Evolutionary conservation across 768 basidiomycete species (phyloP), one percentile per base, ranked within the genome.

Genomic region (Rhodotorula kratochvilovae): DNA sequence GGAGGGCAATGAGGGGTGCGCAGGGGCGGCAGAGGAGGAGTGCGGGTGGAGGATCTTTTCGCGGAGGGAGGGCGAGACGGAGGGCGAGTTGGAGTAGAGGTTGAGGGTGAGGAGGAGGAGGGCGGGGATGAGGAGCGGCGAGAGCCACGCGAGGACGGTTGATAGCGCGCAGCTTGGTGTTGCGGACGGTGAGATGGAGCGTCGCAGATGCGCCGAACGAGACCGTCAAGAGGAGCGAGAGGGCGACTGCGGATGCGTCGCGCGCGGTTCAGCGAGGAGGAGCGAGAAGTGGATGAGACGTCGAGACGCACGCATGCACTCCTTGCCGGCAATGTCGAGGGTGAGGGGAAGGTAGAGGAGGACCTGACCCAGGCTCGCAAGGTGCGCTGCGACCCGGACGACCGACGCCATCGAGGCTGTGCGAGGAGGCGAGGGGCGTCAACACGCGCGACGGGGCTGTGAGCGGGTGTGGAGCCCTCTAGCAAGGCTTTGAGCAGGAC

Each of bases 271-370:
- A 27, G 25, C 36, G n/a, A 39, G 13, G 39, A 29, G 19, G 17
- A 6, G 25, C 10, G 31, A 39, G n/a, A n/a, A n/a, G n/a, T n/a
- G n/a, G n/a, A n/a, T n/a, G n/a, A n/a, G n/a, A n/a, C n/a, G n/a
- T n/a, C n/a, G n/a, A 2, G 43, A 50, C 64, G 31, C 31, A 65
- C 64, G 69, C 60, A 76, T 65, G 35, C 58, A 61, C 29, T 73
- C 61, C 43, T 71, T 70, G n/a, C 77, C 78, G 3, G 77, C 78
- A 48, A 78, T 76, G 53, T 79, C 78, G 57, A 77, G 77, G 5
- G 77, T 75, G 42, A 79, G 71, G 8, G 78, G 78, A 21, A 79
- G 73, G 63, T 78, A 79, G 10, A 78, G 73, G 53, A 79, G 68
- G 61, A 76, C 69, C 63, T 79, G 72, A 0, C 50, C 58, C 46